These are phyloP conservation scores for Chlorociboria aeruginascens DNA, from an alignment of 495 filamentous ascomycete species.

Conservation along the genomic window DNA sequence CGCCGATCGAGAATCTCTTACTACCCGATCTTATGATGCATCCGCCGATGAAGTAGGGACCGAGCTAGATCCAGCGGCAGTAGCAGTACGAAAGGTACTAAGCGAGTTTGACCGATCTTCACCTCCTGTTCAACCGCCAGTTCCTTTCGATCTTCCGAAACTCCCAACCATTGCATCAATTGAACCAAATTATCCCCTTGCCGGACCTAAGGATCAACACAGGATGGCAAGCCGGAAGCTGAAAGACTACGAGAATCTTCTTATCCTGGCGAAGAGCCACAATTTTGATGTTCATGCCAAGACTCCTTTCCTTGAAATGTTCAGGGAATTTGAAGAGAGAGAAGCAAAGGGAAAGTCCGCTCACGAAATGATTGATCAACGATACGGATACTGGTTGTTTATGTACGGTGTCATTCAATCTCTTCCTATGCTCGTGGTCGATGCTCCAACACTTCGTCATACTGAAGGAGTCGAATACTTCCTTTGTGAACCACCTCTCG, in stretches of 20 bases:
- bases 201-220: slow-evolving; percentile 57
- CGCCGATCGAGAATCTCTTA: slow-evolving; percentile 59
- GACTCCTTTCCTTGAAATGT: slow-evolving; percentile 60
- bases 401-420: slow-evolving; percentile 84
- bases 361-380: slow-evolving; percentile 62
- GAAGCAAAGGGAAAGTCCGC: slow-evolving; percentile 58
- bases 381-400: slow-evolving; percentile 89
- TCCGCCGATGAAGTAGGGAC: slow-evolving; percentile 32
- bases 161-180: slow-evolving; percentile 56
- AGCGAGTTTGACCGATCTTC: slow-evolving; percentile 78
- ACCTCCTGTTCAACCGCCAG: slow-evolving; percentile 78
- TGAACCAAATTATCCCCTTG: slow-evolving; percentile 44
- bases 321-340: slow-evolving; percentile 72
- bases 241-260: slow-evolving; percentile 63
- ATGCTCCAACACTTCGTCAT: slow-evolving; percentile 67
- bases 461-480: slow-evolving; percentile 88
- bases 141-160: slow-evolving; percentile 82
- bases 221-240: slow-evolving; percentile 52
- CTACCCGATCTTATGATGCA: slow-evolving; percentile 31
- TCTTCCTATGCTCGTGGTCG: slow-evolving; percentile 78
- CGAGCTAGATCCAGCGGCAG: slow-evolving; percentile 27
- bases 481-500: slow-evolving; percentile 80
- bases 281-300: slow-evolving; percentile 47
- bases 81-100: slow-evolving; percentile 58
- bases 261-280: slow-evolving; percentile 61